Base-by-base conservation (phyloP, 208 protist genomes). In the Balamuthia mandrillaris region DNA sequence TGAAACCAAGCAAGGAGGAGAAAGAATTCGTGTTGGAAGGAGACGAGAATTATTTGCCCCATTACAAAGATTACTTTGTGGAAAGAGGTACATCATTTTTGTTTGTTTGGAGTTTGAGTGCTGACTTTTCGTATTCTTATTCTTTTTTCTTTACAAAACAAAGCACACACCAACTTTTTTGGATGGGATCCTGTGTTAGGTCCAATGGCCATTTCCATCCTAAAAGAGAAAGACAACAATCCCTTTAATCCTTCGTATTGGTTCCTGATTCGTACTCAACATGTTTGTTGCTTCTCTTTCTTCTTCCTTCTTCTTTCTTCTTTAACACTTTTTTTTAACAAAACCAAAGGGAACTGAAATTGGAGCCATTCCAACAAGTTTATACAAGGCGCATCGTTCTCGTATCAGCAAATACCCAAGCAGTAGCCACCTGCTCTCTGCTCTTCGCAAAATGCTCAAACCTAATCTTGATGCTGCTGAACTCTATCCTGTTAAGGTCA, bases 1-100 rank as follows among this genome's bases (percentile, higher is more conserved):
- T n/a, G n/a, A n/a, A n/a, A n/a, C n/a, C n/a, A n/a, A n/a, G n/a
- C n/a, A n/a, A n/a, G n/a, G n/a, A n/a, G n/a, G n/a, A n/a, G n/a
- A n/a, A n/a, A n/a, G n/a, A n/a, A n/a, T n/a, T n/a, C n/a, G n/a
- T n/a, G n/a, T n/a, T 81, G 44, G 74, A 81, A 35, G 9, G 74
- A 5, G 74, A 81, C 27, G 39, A 45, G 18, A 81, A 81, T 31
- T 81, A 81, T n/a, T 63, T 52, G 1, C 74, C 74, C 35, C 49
- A 63, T 12, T 81, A 81, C 74, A 81, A 81, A 52, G 63, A 60
- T 29, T 63, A 81, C 24, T 81, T 81, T n/a, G 56, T 63, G 27
- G 63, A 81, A 18, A 81, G 63, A 60, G 74, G 74, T 81, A 63
- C 44, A n/a, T n/a, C n/a, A n/a, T 35, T 29, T 35, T 14, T 12